Percentiles rank a stretch among this genome's conserved stretches.
These are phyloP conservation scores for Tricholoma bakamatsutake DNA, from an alignment of 768 basidiomycete species.

Conservation along the genomic window DNA sequence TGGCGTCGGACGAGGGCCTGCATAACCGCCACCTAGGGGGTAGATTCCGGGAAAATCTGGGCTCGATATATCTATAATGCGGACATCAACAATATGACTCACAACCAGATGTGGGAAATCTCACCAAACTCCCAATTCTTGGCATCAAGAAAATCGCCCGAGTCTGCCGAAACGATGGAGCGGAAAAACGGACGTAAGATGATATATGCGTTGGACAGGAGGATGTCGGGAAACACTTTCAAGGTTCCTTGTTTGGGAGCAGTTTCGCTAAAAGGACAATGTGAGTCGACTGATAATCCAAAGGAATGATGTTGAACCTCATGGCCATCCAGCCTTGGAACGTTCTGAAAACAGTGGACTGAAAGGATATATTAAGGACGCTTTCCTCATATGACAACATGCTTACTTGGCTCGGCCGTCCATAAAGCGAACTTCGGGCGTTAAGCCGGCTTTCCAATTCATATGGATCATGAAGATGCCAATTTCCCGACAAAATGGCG, in stretches of 20 bases:
- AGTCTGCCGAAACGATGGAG: conserved; percentile 33
- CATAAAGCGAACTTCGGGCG: conserved; percentile 60
- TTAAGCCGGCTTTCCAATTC: conserved; percentile 53
- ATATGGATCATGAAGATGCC: conserved; percentile 64
- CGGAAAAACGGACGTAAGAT: conserved; percentile 77
- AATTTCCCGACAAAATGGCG: conserved; percentile 55
- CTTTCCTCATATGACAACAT: background rate
- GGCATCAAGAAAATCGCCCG: conserved; percentile 38
- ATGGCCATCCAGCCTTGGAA: conserved; percentile 79
- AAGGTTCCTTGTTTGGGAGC: conserved; percentile 66
- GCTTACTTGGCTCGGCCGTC: conserved; percentile 44
- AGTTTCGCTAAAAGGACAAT: conserved; percentile 40
- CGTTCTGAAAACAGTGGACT: conserved; percentile 49
- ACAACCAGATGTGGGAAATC: background rate
- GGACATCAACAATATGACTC: background rate
- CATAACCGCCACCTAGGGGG: conserved; percentile 31
- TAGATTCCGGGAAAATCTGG: conserved; percentile 50
- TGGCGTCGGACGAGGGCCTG: conserved; percentile 45
- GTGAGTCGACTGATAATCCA: background rate
- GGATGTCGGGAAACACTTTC: conserved; percentile 61
- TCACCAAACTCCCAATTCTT: conserved; percentile 51
- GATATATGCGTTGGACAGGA: conserved; percentile 63
- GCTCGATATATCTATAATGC: conserved; percentile 34
- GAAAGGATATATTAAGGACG: conserved; percentile 2
- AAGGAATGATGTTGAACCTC: conserved; percentile 34